Percentiles rank a stretch among this genome's conserved stretches.
phyloP scores from a whole-genome alignment of 805 yeast species.

The Zygoascus bituminiphila region DNA sequence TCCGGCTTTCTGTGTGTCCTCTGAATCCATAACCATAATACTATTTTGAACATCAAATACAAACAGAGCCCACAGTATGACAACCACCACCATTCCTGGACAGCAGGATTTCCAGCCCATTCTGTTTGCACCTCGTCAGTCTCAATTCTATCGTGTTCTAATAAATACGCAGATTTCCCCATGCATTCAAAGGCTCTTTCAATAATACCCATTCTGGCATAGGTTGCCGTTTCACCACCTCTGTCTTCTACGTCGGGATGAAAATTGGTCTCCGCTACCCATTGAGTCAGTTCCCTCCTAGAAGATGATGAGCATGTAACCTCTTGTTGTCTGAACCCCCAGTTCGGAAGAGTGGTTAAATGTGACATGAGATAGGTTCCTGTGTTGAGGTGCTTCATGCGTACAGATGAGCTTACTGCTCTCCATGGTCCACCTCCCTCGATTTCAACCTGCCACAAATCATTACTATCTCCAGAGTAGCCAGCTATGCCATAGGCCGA shows the following conservation, averaged over 20 bases:
- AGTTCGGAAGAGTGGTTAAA: slow-evolving; percentile 49
- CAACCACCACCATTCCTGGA: too few species aligned
- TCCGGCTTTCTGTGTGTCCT: not conserved
- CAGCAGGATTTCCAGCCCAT: too few species aligned
- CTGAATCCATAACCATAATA: not conserved
- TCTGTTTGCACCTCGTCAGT: not conserved
- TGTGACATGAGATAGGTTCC: slow-evolving; percentile 57
- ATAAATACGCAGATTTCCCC: not conserved
- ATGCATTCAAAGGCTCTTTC: not conserved
- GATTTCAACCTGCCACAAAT: slow-evolving; percentile 48
- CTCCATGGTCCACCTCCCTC: slow-evolving; percentile 23
- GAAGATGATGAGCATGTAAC: slow-evolving; percentile 66
- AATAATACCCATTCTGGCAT: not conserved
- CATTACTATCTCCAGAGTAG: slow-evolving; percentile 46
- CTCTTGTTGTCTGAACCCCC: slow-evolving; percentile 68
- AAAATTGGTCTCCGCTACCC: slow-evolving; percentile 44
- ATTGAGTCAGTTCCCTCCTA: slow-evolving; percentile 44
- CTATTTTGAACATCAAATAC: not conserved
- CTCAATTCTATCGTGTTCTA: not conserved
- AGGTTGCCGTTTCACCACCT: not conserved
- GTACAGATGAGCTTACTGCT: slow-evolving; percentile 49
- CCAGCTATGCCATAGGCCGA: slow-evolving; percentile 45
- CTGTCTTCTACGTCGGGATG: not conserved
- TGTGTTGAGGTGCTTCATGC: slow-evolving; percentile 47
- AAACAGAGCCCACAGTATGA: not conserved